Conservation (phyloP, 371 early-diverging fungal species). For the Rhizopus microsporus region DNA sequence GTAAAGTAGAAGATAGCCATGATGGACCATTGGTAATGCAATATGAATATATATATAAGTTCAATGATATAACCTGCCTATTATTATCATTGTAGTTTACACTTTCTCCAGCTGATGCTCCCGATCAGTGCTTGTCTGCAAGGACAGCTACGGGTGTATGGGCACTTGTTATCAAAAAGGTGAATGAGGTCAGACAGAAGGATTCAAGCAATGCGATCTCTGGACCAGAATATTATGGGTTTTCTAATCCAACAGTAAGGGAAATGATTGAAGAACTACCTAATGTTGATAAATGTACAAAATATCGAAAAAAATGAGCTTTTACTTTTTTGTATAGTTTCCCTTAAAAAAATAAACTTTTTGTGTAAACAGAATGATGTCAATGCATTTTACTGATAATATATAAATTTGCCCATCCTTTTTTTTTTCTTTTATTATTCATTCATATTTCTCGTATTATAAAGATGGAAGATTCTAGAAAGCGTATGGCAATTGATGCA, state of each 20-base stretch:
- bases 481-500: constrained; percentile 35
- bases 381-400: not conserved
- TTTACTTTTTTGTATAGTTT: no score
- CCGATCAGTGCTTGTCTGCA: constrained; percentile 62
- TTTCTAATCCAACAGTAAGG: constrained; percentile 57
- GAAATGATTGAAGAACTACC: constrained; percentile 22
- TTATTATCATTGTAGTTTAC: constrained; percentile 55
- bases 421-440: constrained; percentile 8
- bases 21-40: constrained; percentile 64
- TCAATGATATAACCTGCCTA: not conserved
- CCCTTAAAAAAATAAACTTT: not conserved
- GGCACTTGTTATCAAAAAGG: constrained; percentile 77
- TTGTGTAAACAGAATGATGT: not conserved
- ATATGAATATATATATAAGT: not conserved
- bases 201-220: constrained; percentile 79
- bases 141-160: constrained; percentile 87
- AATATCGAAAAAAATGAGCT: constrained; percentile 5
- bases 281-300: constrained; percentile 17
- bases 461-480: constrained; percentile 28
- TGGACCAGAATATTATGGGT: constrained; percentile 91
- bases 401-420: constrained; percentile 4
- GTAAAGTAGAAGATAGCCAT: constrained; percentile 79
- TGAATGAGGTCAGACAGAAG: constrained; percentile 73
- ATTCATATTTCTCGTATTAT: not conserved
- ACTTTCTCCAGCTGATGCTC: constrained; percentile 71